Evolutionary conservation across 2,329 filamentous ascomycete species (phyloP), one percentile per base, ranked within the genome.

Genomic region (Simplicillium sp.): DNA sequence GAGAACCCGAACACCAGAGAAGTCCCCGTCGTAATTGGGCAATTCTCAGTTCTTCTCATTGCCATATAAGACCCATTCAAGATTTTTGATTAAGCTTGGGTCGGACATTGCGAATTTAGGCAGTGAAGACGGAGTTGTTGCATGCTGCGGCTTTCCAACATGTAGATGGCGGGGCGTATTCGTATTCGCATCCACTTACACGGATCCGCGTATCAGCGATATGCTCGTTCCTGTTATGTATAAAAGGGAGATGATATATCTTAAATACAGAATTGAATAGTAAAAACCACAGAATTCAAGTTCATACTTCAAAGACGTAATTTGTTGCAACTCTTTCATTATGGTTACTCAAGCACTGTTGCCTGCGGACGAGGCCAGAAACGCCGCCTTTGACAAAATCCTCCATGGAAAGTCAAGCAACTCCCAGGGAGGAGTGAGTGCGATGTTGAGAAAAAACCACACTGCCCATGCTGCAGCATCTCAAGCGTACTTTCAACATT

Each of bases 401-500:
- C 72, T 94, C 63, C 87, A 94, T 62, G 83, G 70, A 49, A 57
- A 63, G 47, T 85, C 84, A 39, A 69, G 83, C 29, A 63, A 77
- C 50, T 73, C 75, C 25, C 64, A 70, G 37, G 84, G 82, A 50
- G 84, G 86, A 46, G 75, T 95, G 52, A 68, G 75, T 50, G 83
- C 88, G 53, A 87, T 94, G 80, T 68, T 92, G 50, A 71, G 73
- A 59, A 96, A 96, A 67, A 79, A 90, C 61, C 54, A 50, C 33
- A 56, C 68, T 11, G 85, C 86, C 1, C 82, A 90, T 53, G 78
- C 84, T 55, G 80, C 81, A 42, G 84, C 86, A 15, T 75, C 86
- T 15, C 82, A 89, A 52, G 84, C 89, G 58, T 92, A 92, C 67
- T 92, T 90, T 70, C 89, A 90, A 72, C 85, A 89, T 60, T 92